A percentile compares a stretch with the other conserved stretches of the same genome.
phyloP scores from a whole-genome alignment of 1,139 yeast species.

The Saccharomyces hybrid region DNA sequence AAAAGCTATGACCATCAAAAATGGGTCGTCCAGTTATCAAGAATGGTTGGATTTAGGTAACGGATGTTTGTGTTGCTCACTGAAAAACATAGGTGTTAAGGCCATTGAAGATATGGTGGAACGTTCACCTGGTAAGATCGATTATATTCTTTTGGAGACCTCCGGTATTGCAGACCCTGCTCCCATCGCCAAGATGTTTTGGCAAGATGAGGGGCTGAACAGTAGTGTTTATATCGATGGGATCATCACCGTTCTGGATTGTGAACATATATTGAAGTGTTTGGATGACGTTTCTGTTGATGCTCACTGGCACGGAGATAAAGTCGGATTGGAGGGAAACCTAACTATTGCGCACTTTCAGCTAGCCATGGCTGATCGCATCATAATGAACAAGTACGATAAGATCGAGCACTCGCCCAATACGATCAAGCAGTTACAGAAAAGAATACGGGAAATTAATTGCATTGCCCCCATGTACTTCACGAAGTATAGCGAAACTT shows the following conservation, averaged over 20 bases:
- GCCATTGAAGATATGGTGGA: slow-evolving; percentile 88
- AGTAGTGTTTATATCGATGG: slow-evolving; percentile 88
- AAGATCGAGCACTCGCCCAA: slow-evolving; percentile 32
- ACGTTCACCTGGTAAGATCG: slow-evolving; percentile 65
- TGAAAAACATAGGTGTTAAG: slow-evolving; percentile 85
- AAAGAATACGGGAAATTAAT: slow-evolving; percentile 53
- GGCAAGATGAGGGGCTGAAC: slow-evolving; percentile 86
- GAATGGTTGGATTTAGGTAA: slow-evolving; percentile 96
- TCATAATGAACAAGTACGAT: slow-evolving; percentile 74
- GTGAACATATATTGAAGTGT: slow-evolving; percentile 57
- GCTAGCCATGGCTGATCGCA: slow-evolving; percentile 79
- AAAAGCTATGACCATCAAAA: slow-evolving; percentile 71
- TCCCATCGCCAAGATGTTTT: slow-evolving; percentile 93
- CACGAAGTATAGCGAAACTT: slow-evolving; percentile 68
- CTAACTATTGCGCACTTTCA: slow-evolving; percentile 87
- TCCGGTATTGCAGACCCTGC: slow-evolving; percentile 99
- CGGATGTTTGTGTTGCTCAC: slow-evolving; percentile 95
- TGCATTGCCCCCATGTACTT: slow-evolving; percentile 57
- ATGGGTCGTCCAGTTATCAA: slow-evolving; percentile 54
- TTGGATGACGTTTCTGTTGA: slow-evolving; percentile 56
- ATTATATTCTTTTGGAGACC: slow-evolving; percentile 84
- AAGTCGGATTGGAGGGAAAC: slow-evolving; percentile 38
- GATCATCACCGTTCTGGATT: slow-evolving; percentile 84
- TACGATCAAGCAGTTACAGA: slow-evolving; percentile 25
- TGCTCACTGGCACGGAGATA: slow-evolving; percentile 53